Evolutionary conservation across 208 protist genomes (phyloP), one percentile per base, ranked within the genome.

Genomic region (Naegleria lovaniensis): DNA sequence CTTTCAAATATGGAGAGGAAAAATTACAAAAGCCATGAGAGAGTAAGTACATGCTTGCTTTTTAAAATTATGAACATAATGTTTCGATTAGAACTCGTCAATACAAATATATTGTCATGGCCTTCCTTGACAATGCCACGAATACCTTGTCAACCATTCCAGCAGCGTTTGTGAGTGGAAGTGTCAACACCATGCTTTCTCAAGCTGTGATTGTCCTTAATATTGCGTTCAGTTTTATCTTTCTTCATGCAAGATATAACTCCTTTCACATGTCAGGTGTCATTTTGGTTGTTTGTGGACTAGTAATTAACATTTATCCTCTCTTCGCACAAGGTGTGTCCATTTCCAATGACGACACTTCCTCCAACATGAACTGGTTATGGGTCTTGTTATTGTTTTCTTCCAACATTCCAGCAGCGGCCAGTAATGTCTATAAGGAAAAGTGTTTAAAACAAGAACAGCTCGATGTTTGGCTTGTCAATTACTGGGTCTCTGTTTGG

Each of bases 401-500:
- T 40, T 22, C 83, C 36, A 87, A 87, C 43, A 51, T 87, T 87
- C 83, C 83, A 51, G 9, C 19, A 38, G 83, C 83, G 7, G 83
- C 83, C 0, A 51, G 39, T 15, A 87, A 87, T 87, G 83, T 87
- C 1, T 87, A 87, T 36, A 87, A 87, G 41, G 83, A 87, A 87
- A 87, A 87, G 29, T 87, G 33, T n/a, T 51, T 87, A 25, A 87
- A 87, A 51, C 11, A 87, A 48, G 83, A 67, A 67, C 11, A 67
- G 22, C 22, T 67, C 19, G 55, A 67, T 19, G 55, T 67, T 29
- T 67, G 55, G 55, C 43, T 40, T 29, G 19, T 87, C 6, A 87
- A 87, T 51, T 22, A 25, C n/a, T 87, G 83, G 83, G 83, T 87
- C 15, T 22, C 83, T 2, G 15, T 87, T 51, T 87, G 33, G 15